Conservation (phyloP, 2,329 filamentous ascomycete genomes). For the Epichloe brachyelytri region DNA sequence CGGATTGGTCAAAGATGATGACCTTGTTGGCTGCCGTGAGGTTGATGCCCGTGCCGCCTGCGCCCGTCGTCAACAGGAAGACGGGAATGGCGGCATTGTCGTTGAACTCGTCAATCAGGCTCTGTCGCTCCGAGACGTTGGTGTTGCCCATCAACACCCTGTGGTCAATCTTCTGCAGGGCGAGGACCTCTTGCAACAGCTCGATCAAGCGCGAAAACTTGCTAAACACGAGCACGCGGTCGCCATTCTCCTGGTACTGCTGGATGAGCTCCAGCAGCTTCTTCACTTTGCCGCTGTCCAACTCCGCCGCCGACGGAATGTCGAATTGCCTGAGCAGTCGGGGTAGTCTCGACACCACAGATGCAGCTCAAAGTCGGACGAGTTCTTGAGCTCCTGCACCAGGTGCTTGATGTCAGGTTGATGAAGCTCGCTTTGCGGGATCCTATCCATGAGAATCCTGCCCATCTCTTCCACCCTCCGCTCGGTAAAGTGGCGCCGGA, state of each 20-base stretch:
- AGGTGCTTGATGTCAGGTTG: slow-evolving; percentile 40
- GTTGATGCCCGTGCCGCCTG: slow-evolving; percentile 95
- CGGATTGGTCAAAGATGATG: slow-evolving; percentile 91
- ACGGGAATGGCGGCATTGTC: slow-evolving; percentile 65
- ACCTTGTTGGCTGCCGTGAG: slow-evolving; percentile 93
- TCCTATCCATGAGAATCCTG: slow-evolving; percentile 59
- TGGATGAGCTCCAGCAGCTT: slow-evolving; percentile 64
- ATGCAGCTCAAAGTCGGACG: slow-evolving; percentile 53
- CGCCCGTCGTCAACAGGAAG: slow-evolving; percentile 86
- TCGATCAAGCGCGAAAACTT: slow-evolving; percentile 89
- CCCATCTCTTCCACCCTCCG: slow-evolving; percentile 64
- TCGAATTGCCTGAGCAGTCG: slow-evolving; percentile 39
- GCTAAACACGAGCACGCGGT: slow-evolving; percentile 81
- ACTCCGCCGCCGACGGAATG: slow-evolving; percentile 37
- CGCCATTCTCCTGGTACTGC: slow-evolving; percentile 64
- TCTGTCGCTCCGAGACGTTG: slow-evolving; percentile 69
- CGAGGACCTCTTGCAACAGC: slow-evolving; percentile 73
- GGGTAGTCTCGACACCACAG: slow-evolving; percentile 49
- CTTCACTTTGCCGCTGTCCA: slow-evolving; percentile 69
- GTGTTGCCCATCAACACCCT: slow-evolving; percentile 81
- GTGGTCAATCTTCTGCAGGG: slow-evolving; percentile 59
- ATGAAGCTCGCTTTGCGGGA: slow-evolving; percentile 40
- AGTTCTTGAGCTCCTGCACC: slow-evolving; percentile 40
- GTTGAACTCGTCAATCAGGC: slow-evolving; percentile 79
- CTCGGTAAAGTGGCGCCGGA: slow-evolving; percentile 69